phyloP scores from a whole-genome alignment of 805 yeast species.

The Wickerhamiella vanderwaltii region DNA sequence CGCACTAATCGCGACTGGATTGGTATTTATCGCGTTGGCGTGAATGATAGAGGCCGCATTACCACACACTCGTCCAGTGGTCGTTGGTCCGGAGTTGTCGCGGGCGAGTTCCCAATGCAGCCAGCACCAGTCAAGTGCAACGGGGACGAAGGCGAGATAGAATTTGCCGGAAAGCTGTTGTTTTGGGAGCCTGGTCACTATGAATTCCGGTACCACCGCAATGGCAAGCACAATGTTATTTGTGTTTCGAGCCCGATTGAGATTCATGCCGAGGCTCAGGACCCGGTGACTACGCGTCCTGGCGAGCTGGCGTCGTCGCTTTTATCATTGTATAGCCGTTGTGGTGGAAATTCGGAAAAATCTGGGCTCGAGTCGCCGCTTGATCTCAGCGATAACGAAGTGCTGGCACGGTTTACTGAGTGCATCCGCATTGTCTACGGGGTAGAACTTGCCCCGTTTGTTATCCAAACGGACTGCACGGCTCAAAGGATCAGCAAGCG shows the following conservation, averaged over 20 bases:
- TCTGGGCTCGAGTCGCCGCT: constrained; percentile 4
- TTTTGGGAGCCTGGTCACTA: constrained; percentile 59
- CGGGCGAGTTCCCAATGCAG: constrained; percentile 12
- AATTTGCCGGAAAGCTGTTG: constrained; percentile 38
- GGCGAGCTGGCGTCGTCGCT: constrained; percentile 23
- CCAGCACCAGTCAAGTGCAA: constrained; percentile 18
- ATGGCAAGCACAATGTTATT: constrained; percentile 57
- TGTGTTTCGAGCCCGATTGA: constrained; percentile 56
- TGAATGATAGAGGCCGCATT: constrained; percentile 33
- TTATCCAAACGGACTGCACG: constrained; percentile 13
- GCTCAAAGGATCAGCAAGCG: constrained; percentile 11
- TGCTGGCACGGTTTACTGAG: constrained; percentile 15
- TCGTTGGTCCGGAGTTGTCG: constrained; percentile 15
- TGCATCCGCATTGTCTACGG: constrained; percentile 11
- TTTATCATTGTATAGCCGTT: constrained; percentile 1
- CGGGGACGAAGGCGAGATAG: constrained; percentile 34
- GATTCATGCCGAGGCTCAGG: constrained; percentile 31
- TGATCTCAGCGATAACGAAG: constrained; percentile 12
- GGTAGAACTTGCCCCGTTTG: constrained; percentile 17
- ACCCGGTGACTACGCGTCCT: constrained; percentile 26
- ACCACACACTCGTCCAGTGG: constrained; percentile 14
- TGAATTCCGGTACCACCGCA: constrained; percentile 61
- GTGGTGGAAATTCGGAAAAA: background rate
- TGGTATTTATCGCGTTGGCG: constrained; percentile 55
- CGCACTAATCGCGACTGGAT: constrained; percentile 57